phyloP scores from a whole-genome alignment of 1,284 basidiomycete species.

The Sanguinoderma infundibulare region DNA sequence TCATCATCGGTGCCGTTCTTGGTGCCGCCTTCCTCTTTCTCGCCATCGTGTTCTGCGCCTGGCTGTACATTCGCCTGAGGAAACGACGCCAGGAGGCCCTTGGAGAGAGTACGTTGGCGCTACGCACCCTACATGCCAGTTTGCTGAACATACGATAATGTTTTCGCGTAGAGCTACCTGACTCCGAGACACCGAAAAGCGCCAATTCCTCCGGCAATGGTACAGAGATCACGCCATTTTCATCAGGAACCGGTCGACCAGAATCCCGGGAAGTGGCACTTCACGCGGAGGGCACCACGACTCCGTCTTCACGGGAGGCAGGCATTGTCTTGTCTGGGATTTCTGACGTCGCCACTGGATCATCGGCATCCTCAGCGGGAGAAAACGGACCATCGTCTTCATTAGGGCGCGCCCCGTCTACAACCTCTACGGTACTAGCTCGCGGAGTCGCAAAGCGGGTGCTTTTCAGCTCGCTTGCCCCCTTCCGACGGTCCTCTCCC shows the following conservation, averaged over 20 bases:
- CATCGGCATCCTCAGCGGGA: background rate
- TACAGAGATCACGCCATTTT: too few relatives aligned
- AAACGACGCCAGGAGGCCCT: background rate
- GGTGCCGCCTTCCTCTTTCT: slow-evolving; percentile 21
- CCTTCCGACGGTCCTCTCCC: background rate
- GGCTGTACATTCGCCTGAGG: slow-evolving; percentile 15
- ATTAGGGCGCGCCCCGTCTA: background rate
- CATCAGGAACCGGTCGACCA: too few relatives aligned
- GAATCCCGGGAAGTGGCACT: background rate
- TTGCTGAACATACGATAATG: too few relatives aligned
- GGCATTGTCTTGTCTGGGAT: background rate
- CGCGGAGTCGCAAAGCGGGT: background rate
- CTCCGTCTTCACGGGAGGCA: background rate
- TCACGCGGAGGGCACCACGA: background rate
- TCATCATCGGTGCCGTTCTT: slow-evolving; percentile 20
- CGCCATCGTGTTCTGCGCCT: slow-evolving; percentile 11
- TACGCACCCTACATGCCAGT: too few relatives aligned
- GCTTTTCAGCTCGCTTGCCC: background rate
- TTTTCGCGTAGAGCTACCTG: too few relatives aligned
- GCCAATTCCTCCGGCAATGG: too few relatives aligned
- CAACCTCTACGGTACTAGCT: background rate
- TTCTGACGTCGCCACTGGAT: background rate
- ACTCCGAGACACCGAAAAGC: too few relatives aligned
- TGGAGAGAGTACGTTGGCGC: too few relatives aligned
- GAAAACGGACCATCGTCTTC: background rate